Evolutionary conservation across 805 yeast species (phyloP).

Genomic region (Zygoascus flipseniorum): DNA sequence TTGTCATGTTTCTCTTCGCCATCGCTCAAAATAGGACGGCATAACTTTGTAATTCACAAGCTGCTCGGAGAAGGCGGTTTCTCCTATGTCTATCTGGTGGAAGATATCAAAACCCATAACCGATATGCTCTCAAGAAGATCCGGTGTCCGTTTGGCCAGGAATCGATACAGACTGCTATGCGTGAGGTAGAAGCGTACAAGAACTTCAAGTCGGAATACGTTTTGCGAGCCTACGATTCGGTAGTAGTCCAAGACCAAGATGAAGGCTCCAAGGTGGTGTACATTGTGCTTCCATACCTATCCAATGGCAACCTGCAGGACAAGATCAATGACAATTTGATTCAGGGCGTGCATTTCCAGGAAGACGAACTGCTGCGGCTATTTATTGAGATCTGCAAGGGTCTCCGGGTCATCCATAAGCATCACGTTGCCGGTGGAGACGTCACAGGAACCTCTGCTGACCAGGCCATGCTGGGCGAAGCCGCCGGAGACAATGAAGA

Average conservation of each 20-base stretch:
- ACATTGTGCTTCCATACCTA: conserved; percentile 72
- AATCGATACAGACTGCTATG: conserved; percentile 64
- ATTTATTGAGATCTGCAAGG: conserved; percentile 64
- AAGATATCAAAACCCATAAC: conserved; percentile 33
- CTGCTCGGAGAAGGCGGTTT: conserved; percentile 89
- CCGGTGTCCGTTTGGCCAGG: conserved; percentile 79
- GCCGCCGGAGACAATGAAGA: conserved; percentile 8
- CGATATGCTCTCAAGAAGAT: conserved; percentile 75
- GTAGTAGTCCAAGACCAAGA: conserved; percentile 51
- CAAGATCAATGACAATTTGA: conserved; percentile 53
- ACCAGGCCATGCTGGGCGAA: neutral
- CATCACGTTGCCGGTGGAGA: conserved; percentile 9
- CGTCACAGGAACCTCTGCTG: conserved; percentile 7
- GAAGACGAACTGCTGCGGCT: conserved; percentile 58
- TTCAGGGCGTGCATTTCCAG: conserved; percentile 44
- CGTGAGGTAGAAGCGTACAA: conserved; percentile 69
- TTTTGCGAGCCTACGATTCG: conserved; percentile 64
- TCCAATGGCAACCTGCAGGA: conserved; percentile 73
- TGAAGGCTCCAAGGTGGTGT: conserved; percentile 74
- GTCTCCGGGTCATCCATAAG: conserved; percentile 67
- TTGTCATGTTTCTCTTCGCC: conserved; percentile 40
- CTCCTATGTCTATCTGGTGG: conserved; percentile 76
- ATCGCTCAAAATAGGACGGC: conserved; percentile 50
- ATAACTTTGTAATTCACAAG: conserved; percentile 51
- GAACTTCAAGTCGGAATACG: conserved; percentile 56